Evolutionary conservation across 495 filamentous ascomycete species (phyloP), one percentile per base, ranked within the genome.

Genomic region (Tuber magnatum): DNA sequence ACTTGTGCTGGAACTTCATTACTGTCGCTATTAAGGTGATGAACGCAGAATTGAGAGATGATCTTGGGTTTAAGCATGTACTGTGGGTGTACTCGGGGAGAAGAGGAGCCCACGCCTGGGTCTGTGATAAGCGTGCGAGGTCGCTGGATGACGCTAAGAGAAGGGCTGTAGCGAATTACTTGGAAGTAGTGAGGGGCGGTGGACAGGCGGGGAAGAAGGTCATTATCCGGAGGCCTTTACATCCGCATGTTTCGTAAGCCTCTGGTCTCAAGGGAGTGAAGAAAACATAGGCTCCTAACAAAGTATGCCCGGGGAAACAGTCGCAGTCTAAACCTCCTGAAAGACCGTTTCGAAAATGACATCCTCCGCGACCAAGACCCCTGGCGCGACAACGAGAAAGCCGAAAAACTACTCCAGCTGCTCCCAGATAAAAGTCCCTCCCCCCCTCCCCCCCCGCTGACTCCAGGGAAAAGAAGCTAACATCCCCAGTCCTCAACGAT

Each of bases 61-160:
- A 99, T 84, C 96, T 98, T 82, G 95, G 94, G 38, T 99, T 97
- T 83, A 88, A 92, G 80, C 94, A 99, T 83, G 94, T 99, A 77
- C 87, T 99, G 80, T 99, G 95, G 95, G 94, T 99, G 1, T 99
- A 97, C 84, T 98, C 95, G 0, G 95, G 95, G 46, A 91, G 95
- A 82, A 89, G 95, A 89, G 95, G 95, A 83, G 93, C 91, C 24
- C 95, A 99, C 90, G 95, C 94, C 12, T 99, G 95, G 95, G 92
- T 99, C n/a, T 97, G 94, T 82, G 95, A 99, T 84, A 91, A 91
- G 75, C 89, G 90, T 70, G 95, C 94, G 6, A 88, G 95, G 75
- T 86, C 86, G 51, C 87, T 99, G 84, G 91, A 97, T 79, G 95
- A 98, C 82, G 86, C 89, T 71, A 92, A 92, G 80, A 87, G 95